phyloP scores from a whole-genome alignment of 2,329 filamentous ascomycete species.

The Penicillium corylophilum region DNA sequence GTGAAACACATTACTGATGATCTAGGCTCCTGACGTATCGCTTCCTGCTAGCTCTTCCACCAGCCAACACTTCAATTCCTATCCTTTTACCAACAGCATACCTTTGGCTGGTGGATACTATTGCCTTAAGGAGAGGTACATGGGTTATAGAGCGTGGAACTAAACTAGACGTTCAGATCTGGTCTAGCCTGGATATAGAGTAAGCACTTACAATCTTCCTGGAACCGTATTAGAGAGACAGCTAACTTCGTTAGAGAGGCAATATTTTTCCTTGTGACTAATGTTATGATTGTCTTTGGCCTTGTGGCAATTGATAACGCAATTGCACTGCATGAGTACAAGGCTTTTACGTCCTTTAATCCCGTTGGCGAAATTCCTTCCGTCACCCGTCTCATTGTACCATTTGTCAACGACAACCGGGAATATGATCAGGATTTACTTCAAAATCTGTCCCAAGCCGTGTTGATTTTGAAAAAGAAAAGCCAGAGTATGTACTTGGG shows the following conservation, averaged over 20 bases:
- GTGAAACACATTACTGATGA: conserved; percentile 45
- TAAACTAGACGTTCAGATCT: conserved; percentile 61
- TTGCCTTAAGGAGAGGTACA: conserved; percentile 65
- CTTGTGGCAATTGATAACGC: conserved; percentile 68
- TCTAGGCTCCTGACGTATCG: too few relatives aligned
- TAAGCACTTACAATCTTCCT: conserved; percentile 17
- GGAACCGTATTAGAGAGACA: too few relatives aligned
- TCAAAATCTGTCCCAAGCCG: conserved; percentile 54
- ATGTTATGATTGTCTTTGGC: conserved; percentile 68
- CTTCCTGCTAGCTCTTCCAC: too few relatives aligned
- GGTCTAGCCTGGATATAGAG: conserved; percentile 67
- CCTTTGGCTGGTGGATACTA: conserved; percentile 70
- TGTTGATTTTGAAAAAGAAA: too few relatives aligned
- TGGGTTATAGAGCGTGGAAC: conserved; percentile 70
- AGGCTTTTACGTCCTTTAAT: neutral
- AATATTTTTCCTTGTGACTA: conserved; percentile 70
- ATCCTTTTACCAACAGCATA: conserved; percentile 66
- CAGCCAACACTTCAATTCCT: conserved; percentile 44
- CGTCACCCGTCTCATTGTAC: conserved; percentile 42
- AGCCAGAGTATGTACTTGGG: conserved; percentile 74
- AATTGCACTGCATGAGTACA: conserved; percentile 58
- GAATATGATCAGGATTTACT: too few relatives aligned
- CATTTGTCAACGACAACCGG: too few relatives aligned
- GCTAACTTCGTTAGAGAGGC: conserved; percentile 59
- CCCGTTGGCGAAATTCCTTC: neutral